A percentile compares a stretch with the other conserved stretches of the same genome.
Evolutionary conservation across 805 yeast genomes (phyloP).

Genomic region (Lachancea kluyveri): DNA sequence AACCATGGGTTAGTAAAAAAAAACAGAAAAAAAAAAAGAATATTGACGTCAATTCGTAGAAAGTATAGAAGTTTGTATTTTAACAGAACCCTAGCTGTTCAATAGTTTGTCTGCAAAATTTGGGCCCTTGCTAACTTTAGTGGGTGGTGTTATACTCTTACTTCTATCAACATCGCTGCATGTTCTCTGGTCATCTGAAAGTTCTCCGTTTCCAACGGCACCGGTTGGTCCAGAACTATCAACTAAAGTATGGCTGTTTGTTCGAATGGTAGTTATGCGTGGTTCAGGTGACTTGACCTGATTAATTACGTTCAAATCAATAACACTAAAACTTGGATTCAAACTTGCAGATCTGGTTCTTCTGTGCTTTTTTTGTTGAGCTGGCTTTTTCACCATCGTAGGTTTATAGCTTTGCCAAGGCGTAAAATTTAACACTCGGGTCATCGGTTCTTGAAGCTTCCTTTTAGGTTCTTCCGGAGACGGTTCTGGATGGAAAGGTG

Average conservation of each 20-base stretch:
- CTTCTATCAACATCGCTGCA: constrained; percentile 30
- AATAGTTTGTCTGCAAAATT: constrained; percentile 22
- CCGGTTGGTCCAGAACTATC: constrained; percentile 1
- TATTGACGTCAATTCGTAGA: neutral
- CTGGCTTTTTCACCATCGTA: constrained; percentile 1
- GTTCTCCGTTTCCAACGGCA: constrained; percentile 5
- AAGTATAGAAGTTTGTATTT: too few relatives aligned
- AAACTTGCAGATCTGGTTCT: constrained; percentile 21
- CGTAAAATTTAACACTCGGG: constrained; percentile 10
- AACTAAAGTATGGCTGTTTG: neutral
- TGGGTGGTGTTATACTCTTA: constrained; percentile 15
- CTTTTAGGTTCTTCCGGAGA: constrained; percentile 2
- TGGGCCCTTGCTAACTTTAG: constrained; percentile 13
- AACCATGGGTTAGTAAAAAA: constrained; percentile 1
- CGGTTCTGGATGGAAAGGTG: constrained; percentile 5
- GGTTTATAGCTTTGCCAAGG: constrained; percentile 9
- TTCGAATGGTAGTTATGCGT: neutral
- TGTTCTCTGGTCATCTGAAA: constrained; percentile 22
- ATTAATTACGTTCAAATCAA: constrained; percentile 24
- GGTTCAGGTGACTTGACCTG: constrained; percentile 9
- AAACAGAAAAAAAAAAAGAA: neutral
- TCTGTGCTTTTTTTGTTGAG: constrained; percentile 17
- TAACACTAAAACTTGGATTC: constrained; percentile 23
- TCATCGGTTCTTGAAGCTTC: constrained; percentile 8
- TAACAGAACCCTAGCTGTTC: constrained; percentile 5